Evolutionary conservation across 73 alveolate species (phyloP), one percentile per base, ranked within the genome.

Genomic region (Paramecium primaurelia): DNA sequence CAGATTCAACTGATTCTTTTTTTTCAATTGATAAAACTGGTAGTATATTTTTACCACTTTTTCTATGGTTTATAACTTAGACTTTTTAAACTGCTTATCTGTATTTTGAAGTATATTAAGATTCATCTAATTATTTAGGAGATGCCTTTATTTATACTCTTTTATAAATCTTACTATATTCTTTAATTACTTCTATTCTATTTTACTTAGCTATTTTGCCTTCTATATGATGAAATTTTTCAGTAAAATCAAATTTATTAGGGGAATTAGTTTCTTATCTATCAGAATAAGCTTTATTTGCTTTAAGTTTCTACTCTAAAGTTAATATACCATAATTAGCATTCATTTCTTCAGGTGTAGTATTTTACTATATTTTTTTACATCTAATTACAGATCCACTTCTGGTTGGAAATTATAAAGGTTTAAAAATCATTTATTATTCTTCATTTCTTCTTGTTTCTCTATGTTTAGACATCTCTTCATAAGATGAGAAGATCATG

Each of bases 321-420:
- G 84, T 64, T 32, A 64, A 64, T 32, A 64, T 64, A 2, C 84
- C 84, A 64, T 64, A 64, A n/a, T 64, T 32, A 11, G 51, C 42
- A 64, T 64, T 64, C 84, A 64, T 64, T 28, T 64, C 84, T 64
- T 64, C 84, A 34, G 47, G 84, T 20, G 42, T 64, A 12, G 84
- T 64, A 64, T 64, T 64, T 64, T 64, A 32, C 25, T 32, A 20
- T 32, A 64, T 64, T 64, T 64, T 64, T 64, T 64, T 64, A 64
- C 84, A 64, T 64, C 84, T 64, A 28, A 64, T 32, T 0, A 64
- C 84, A 64, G 84, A 64, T 28, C 84, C 84, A 1, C 47, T 51
- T 64, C 28, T 64, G 9, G 84, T 32, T 64, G 84, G 42, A 32
- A 64, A 34, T 28, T 32, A 12, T 28, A 64, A 34, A 12, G 84